phyloP scores from a whole-genome alignment of 139 green algal species.

The Axilococcus clingmanii region DNA sequence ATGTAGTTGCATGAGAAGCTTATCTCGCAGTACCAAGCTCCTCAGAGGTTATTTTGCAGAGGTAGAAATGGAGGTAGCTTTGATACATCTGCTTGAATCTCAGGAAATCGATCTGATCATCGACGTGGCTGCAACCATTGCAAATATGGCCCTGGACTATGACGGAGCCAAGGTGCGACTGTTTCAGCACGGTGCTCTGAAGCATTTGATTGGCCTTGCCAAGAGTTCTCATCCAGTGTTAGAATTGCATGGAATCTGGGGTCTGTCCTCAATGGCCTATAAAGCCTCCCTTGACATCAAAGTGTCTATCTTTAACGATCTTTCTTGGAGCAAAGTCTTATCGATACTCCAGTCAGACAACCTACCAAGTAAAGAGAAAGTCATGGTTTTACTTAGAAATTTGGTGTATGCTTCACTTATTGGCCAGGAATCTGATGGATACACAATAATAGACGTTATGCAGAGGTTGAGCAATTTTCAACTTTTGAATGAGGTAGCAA shows the following conservation, averaged over 20 bases:
- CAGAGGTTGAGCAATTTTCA: neutral
- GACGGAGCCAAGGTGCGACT: conserved; percentile 47
- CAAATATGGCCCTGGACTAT: conserved; percentile 81
- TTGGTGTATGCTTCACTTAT: neutral
- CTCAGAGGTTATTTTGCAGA: conserved; percentile 10
- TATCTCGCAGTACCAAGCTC: conserved; percentile 54
- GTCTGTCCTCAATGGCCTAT: conserved; percentile 61
- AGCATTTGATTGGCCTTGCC: conserved; percentile 36
- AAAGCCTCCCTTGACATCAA: conserved; percentile 22
- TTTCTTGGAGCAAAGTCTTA: conserved; percentile 41
- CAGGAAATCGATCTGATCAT: no score
- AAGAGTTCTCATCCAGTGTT: conserved; percentile 26
- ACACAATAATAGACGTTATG: neutral
- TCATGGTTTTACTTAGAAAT: conserved; percentile 23
- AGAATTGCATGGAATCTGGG: conserved; percentile 58
- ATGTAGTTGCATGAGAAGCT: conserved; percentile 55
- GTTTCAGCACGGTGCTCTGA: conserved; percentile 34
- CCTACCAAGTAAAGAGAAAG: conserved; percentile 30
- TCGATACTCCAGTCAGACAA: conserved; percentile 46
- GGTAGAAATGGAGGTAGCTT: neutral
- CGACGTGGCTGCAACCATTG: conserved; percentile 48
- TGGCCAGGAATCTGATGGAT: neutral
- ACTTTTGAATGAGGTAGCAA: neutral
- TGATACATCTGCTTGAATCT: neutral
- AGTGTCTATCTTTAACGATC: conserved; percentile 22